Evolutionary conservation across 225 moss, liverwort and hornwort genomes (phyloP), one percentile per base, ranked within the genome.

Genomic region (Polytrichum formosum): DNA sequence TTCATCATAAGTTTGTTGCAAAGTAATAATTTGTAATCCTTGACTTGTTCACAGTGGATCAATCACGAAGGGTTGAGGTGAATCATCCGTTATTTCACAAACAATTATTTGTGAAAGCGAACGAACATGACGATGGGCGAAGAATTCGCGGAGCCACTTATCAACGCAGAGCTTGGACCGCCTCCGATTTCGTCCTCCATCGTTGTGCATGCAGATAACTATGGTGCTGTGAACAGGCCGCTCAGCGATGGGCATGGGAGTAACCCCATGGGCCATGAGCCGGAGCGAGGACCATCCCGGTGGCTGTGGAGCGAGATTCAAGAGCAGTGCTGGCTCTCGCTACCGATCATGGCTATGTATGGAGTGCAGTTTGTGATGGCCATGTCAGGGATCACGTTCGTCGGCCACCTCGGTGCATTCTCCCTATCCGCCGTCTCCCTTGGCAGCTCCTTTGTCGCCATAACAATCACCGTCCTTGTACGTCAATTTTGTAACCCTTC

Each of bases 341-440:
- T 70, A 2, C 77, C 82, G 22, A 82, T 80, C 27, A 67, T 73
- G 70, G 30, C 9, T 67, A 83, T 76, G 80, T 87, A 83, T 74
- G 55, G 76, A 55, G 26, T 87, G 63, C 80, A 83, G 5, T 87
- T 80, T 59, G 0, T 67, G 2, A 74, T 83, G 80, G 1, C 3
- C 7, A 23, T 78, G 1, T 53, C 72, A 2, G 64, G 37, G 5
- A 60, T 19, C 8, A 10, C 54, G 26, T 80, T 77, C 67, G 64
- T 82, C 8, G 85, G 85, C 7, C 85, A 75, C 67, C 61, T 82
- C 18, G 85, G 82, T 55, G 54, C 82, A 37, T 75, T 82, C n/a
- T 46, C 77, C 8, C 82, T 85, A 30, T 79, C 85, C 18, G 75
- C 72, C 4, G 30, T 60, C 23, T 26, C 85, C 21, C 27, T 85